Evolutionary conservation across 2,329 filamentous ascomycete species (phyloP).

Genomic region (Neonectria punicea): DNA sequence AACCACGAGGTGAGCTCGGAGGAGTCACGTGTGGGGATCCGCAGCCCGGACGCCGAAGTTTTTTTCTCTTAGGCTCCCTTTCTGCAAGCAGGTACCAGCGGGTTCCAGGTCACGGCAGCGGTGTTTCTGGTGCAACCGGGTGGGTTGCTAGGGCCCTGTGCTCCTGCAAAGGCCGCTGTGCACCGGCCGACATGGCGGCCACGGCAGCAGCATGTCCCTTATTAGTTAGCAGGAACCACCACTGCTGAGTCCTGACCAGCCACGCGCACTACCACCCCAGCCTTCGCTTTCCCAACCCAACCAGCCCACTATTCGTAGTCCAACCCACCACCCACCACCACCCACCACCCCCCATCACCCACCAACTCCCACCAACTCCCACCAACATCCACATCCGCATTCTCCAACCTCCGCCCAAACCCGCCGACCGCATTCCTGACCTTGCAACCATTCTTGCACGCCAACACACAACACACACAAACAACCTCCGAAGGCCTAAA

Average conservation of each 20-base stretch:
- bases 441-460: conserved; percentile 43
- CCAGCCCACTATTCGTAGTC: conserved; percentile 22
- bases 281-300: conserved; percentile 43
- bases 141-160: conserved; percentile 10
- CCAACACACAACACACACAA: conserved; percentile 20
- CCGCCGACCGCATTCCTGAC: conserved; percentile 42
- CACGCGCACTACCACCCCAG: conserved; percentile 44
- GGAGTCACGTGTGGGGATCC: conserved; percentile 34
- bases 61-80: background rate
- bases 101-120: background rate
- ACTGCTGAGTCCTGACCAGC: conserved; percentile 33
- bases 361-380: conserved; percentile 11
- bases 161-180: conserved; percentile 14
- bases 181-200: conserved; percentile 15
- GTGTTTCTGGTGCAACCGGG: conserved; percentile 1
- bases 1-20: conserved; percentile 1
- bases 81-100: background rate
- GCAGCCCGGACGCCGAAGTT: conserved; percentile 1
- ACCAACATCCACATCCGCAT: conserved; percentile 26
- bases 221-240: conserved; percentile 41
- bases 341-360: background rate
- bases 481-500: conserved; percentile 14
- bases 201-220: conserved; percentile 31
- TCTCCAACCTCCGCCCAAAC: conserved; percentile 30
- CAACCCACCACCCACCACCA: conserved; percentile 1